These are phyloP conservation scores for Ailanthus altissimus DNA, from an alignment of 345 rosid genomes.

Conservation along the genomic window DNA sequence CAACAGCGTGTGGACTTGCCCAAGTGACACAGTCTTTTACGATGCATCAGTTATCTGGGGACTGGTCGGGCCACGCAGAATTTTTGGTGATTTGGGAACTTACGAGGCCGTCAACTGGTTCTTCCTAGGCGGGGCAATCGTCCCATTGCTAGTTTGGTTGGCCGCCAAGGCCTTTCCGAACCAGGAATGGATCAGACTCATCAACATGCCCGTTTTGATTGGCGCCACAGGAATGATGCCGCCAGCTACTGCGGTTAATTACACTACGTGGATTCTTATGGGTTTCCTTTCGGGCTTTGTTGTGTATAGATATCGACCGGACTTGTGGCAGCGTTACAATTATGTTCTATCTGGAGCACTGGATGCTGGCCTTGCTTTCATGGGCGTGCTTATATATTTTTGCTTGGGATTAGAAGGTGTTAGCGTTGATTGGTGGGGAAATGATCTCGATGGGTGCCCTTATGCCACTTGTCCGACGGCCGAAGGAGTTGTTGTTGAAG, in stretches of 20 bases:
- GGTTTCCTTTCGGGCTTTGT: slow-evolving; percentile 92
- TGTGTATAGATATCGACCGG: slow-evolving; percentile 70
- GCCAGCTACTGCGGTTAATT: slow-evolving; percentile 98
- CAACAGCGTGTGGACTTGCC: slow-evolving; percentile 86
- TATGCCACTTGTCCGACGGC: slow-evolving; percentile 90
- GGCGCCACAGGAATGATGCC: slow-evolving; percentile 91
- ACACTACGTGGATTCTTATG: slow-evolving; percentile 78
- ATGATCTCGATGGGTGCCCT: slow-evolving; percentile 94
- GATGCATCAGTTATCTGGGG: slow-evolving; percentile 99
- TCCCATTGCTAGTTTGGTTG: slow-evolving; percentile 76
- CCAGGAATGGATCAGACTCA: slow-evolving; percentile 82
- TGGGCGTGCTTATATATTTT: slow-evolving; percentile 85
- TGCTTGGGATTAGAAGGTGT: slow-evolving; percentile 80
- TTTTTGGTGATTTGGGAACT: slow-evolving; percentile 81
- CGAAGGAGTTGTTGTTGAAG: slow-evolving; percentile 57
- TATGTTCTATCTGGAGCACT: slow-evolving; percentile 90
- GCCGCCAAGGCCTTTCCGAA: slow-evolving; percentile 73
- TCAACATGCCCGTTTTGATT: slow-evolving; percentile 88
- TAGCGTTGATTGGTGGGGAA: slow-evolving; percentile 90
- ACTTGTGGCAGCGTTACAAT: slow-evolving; percentile 81
- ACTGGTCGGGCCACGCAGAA: slow-evolving; percentile 81
- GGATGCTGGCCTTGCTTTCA: slow-evolving; percentile 94
- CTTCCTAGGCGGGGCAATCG: slow-evolving; percentile 79
- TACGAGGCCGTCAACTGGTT: slow-evolving; percentile 88
- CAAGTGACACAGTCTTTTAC: slow-evolving; percentile 78